Evolutionary conservation across 257 asterid species (phyloP), one percentile per base, ranked within the genome.

Genomic region (Eucommia ulmoides): DNA sequence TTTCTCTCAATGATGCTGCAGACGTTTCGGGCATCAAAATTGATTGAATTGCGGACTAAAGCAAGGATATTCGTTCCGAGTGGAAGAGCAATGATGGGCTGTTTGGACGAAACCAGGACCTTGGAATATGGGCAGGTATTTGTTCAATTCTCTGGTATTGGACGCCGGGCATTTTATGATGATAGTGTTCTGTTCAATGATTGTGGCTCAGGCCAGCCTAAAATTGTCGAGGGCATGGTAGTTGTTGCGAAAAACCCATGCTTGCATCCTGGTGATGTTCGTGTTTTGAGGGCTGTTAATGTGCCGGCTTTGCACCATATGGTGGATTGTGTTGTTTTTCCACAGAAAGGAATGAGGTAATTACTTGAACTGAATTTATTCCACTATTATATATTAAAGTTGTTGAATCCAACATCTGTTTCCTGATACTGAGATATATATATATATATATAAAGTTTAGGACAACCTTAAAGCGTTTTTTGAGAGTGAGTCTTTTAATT

Each of bases 321-420:
- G 98, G 91, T 89, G 59, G 96, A 89, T 56, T 85, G 98, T 24
- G 75, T 85, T 17, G 94, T 89, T 61, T 89, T 88, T 65, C 97
- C 97, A 21, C 69, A 22, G 49, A 74, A 63, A 59, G 97, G 97
- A 22, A 44, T 2, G 44, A 84, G 95, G 95, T 84, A 79, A 72
- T n/a, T n/a, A n/a, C n/a, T n/a, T n/a, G n/a, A n/a, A n/a, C n/a
- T n/a, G n/a, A n/a, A n/a, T n/a, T n/a, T n/a, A n/a, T n/a, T n/a
- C n/a, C n/a, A n/a, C n/a, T n/a, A n/a, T 26, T 26, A 4, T 26
- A 26, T 26, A 26, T 26, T 26, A 4, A 26, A 26, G 38, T 26
- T 26, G 6, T 26, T 12, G 12, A 26, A 26, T 26, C n/a, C 6
- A 26, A 26, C 38, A 35, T 0, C 16, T 6, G 44, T 35, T 35